phyloP scores from a whole-genome alignment of 768 basidiomycete species.

The Lactifluus echinatus region DNA sequence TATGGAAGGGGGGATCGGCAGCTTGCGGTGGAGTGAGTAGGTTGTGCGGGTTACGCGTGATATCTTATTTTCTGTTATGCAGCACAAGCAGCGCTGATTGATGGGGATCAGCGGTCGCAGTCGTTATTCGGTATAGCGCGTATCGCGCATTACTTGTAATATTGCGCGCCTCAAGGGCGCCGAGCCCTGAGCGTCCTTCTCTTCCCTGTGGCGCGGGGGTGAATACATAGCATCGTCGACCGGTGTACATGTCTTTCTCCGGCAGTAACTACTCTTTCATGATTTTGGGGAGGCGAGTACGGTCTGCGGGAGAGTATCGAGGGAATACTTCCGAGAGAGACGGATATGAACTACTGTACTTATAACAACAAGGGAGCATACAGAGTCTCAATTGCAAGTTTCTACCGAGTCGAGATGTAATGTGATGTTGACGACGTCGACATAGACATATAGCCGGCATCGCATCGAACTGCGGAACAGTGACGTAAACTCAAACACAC shows the following conservation, averaged over 20 bases:
- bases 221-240: too few species aligned
- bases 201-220: not conserved
- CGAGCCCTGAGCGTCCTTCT: not conserved
- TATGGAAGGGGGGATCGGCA: not conserved
- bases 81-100: not conserved
- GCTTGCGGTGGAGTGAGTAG: not conserved
- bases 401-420: too few species aligned
- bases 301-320: too few species aligned
- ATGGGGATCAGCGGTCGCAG: conserved; percentile 5
- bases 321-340: too few species aligned
- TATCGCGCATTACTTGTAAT: not conserved
- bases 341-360: too few species aligned
- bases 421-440: not conserved
- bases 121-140: not conserved
- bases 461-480: not conserved
- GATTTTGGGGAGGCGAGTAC: too few species aligned
- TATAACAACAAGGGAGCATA: not conserved
- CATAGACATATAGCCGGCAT: too few species aligned
- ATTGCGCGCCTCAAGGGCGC: conserved; percentile 1
- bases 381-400: too few species aligned
- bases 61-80: too few species aligned
- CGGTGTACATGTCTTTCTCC: too few species aligned
- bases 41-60: not conserved
- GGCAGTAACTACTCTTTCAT: too few species aligned
- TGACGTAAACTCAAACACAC: not conserved